These are phyloP conservation scores for Pestalotiopsis sp. DNA, from an alignment of 2,329 filamentous ascomycete genomes.

Conservation along the genomic window DNA sequence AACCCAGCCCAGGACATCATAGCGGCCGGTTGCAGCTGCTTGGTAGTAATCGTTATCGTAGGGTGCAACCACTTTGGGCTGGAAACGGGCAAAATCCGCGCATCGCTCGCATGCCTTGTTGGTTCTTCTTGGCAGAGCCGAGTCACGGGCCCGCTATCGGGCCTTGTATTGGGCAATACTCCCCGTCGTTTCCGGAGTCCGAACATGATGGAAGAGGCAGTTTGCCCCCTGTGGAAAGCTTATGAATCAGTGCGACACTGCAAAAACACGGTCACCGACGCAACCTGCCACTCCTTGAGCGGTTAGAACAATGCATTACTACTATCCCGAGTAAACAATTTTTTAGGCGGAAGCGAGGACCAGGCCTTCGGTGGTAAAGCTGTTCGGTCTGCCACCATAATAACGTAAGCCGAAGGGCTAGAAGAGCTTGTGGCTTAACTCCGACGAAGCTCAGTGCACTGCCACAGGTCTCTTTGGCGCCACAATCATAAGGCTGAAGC, in stretches of 20 bases:
- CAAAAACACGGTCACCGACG: neutral
- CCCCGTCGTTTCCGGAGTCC: neutral
- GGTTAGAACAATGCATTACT: neutral
- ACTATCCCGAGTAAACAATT: neutral
- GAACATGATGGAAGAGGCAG: neutral
- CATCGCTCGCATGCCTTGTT: neutral
- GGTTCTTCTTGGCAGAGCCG: neutral
- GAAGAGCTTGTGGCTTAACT: neutral
- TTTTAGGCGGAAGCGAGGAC: neutral
- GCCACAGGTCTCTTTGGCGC: neutral
- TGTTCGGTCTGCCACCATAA: too few species aligned
- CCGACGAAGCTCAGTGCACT: neutral
- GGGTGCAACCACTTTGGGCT: neutral
- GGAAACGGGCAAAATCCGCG: neutral
- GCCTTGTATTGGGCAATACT: neutral
- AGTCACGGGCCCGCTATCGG: neutral
- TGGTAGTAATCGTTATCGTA: neutral
- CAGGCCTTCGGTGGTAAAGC: too few species aligned
- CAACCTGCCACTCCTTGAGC: neutral
- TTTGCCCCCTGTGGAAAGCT: neutral
- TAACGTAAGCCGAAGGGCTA: too few species aligned
- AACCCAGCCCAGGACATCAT: neutral
- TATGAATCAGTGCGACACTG: neutral
- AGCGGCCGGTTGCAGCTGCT: neutral
- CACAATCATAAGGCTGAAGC: constrained; percentile 1